Percentiles rank a stretch among this genome's conserved stretches.
These are phyloP conservation scores for Gossypium armourianum DNA, from an alignment of 441 rosid species.

Conservation along the genomic window DNA sequence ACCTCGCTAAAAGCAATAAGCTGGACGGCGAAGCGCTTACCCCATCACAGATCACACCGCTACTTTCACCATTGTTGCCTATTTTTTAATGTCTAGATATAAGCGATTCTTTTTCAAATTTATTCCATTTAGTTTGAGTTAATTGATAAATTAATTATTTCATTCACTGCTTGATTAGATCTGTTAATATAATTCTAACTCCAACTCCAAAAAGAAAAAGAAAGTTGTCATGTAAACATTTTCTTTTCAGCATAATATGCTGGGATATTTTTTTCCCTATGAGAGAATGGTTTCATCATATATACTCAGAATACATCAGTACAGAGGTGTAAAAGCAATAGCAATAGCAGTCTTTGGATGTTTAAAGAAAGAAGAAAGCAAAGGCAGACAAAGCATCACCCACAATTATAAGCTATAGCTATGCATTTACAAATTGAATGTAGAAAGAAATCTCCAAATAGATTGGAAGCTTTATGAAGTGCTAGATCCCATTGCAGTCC, in stretches of 20 bases:
- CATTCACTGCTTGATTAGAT: no score
- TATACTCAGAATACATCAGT: background rate
- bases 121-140: no score
- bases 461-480: background rate
- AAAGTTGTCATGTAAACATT: background rate
- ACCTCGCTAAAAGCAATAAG: background rate
- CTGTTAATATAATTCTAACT: no score
- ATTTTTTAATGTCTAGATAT: no score
- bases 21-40: background rate
- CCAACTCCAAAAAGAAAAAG: no score
- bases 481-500: constrained; percentile 34
- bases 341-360: background rate
- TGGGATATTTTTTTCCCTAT: background rate
- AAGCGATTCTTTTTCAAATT: no score
- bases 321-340: background rate
- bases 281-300: background rate
- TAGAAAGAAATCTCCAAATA: background rate
- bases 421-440: background rate
- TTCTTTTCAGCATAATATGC: background rate
- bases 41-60: no score
- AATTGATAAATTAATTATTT: no score
- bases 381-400: background rate
- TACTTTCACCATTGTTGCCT: no score
- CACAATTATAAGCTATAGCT: background rate
- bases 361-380: background rate